These are phyloP conservation scores for Neofusicoccum laricinum DNA, from an alignment of 2,329 filamentous ascomycete genomes.

Conservation along the genomic window DNA sequence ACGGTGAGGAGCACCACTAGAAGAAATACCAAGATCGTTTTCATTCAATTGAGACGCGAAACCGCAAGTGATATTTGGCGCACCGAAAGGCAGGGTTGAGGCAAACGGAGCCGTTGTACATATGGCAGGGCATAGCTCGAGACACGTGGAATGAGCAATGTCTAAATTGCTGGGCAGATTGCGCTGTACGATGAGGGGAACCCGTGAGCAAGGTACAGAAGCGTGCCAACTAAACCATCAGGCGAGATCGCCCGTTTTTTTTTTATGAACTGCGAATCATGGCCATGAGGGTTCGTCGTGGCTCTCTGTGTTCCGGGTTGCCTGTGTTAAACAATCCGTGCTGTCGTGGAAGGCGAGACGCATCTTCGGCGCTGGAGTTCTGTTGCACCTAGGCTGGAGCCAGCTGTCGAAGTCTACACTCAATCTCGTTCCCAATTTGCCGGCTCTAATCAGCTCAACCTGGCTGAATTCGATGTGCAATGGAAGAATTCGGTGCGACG, in stretches of 20 bases:
- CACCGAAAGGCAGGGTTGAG: neutral
- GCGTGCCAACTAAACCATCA: neutral
- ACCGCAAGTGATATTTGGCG: neutral
- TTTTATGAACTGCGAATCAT: no score
- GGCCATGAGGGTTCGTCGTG: neutral
- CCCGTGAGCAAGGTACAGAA: neutral
- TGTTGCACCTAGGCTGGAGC: no score
- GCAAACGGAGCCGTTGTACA: neutral
- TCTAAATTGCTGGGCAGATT: neutral
- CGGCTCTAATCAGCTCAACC: no score
- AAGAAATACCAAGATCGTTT: constrained; percentile 1
- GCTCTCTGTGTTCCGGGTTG: neutral
- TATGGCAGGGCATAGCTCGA: neutral
- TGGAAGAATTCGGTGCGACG: no score
- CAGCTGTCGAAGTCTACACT: no score
- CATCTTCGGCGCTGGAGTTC: no score
- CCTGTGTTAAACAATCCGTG: neutral
- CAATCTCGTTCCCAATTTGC: no score
- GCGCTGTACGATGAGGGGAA: neutral
- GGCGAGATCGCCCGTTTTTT: neutral
- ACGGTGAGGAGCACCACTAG: constrained; percentile 26
- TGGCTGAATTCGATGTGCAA: no score
- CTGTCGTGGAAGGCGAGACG: no score
- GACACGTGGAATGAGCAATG: neutral
- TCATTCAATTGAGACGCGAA: neutral